A percentile compares a stretch with the other conserved stretches of the same genome.
Evolutionary conservation across 176 grass and related monocot genomes (phyloP).

Genomic region (Rhipidocladum racemiflorum): DNA sequence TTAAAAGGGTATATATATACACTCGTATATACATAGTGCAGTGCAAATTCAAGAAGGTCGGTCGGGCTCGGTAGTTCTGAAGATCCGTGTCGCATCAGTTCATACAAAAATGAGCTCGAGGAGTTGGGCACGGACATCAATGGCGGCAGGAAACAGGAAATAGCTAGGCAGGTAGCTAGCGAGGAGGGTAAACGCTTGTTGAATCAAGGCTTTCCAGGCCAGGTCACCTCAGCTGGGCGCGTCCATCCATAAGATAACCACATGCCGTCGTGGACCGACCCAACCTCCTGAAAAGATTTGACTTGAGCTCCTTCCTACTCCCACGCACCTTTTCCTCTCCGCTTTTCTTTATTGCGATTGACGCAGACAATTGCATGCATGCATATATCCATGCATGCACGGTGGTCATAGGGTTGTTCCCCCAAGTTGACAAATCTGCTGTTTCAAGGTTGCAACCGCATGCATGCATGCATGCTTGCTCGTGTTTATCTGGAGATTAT

Average conservation of each 20-base stretch:
- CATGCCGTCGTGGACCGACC: constrained; percentile 1
- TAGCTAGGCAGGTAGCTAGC: constrained; percentile 15
- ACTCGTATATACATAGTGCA: too few species aligned
- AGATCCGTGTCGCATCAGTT: too few species aligned
- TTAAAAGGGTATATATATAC: too few species aligned
- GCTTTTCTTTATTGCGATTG: constrained; percentile 22
- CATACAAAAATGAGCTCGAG: too few species aligned
- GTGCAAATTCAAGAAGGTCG: too few species aligned
- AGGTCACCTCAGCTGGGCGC: constrained; percentile 36
- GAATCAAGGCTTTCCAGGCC: constrained; percentile 47
- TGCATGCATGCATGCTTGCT: not conserved
- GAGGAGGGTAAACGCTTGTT: constrained; percentile 41
- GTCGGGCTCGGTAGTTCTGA: too few species aligned
- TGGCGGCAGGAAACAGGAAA: constrained; percentile 4
- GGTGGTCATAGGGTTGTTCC: constrained; percentile 11
- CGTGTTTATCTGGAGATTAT: not conserved
- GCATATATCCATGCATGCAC: constrained; percentile 30
- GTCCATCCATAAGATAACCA: constrained; percentile 19
- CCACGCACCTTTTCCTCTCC: too few species aligned
- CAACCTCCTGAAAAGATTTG: constrained; percentile 40
- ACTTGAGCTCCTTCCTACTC: constrained; percentile 33
- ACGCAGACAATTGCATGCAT: constrained; percentile 50
- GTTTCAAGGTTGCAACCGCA: not conserved
- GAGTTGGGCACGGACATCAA: not conserved
- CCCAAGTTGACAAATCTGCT: constrained; percentile 25